Base-by-base conservation (phyloP, 192 early-diverging fungal genomes). In the Coemansia sp. region DNA sequence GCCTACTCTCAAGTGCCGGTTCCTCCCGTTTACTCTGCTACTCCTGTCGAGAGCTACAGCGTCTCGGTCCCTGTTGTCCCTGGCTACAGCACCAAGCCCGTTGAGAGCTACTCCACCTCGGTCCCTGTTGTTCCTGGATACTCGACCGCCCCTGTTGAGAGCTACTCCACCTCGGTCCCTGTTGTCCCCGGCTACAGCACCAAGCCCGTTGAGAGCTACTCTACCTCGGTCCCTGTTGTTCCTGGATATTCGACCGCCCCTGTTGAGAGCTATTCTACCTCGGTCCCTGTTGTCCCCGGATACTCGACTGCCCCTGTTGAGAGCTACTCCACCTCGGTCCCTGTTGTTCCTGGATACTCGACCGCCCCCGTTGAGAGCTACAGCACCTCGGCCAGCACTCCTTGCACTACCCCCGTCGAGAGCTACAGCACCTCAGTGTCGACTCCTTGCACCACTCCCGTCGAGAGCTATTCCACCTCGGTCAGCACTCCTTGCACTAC, bases 1-100 rank as follows among this genome's bases (percentile, higher is more conserved):
- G 44, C 0, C 7, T 53, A 65, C 63, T 46, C 46, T 44, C n/a
- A 14, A 8, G 43, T 41, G 42, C 54, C 63, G 34, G n/a, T 57
- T 24, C 63, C 63, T 53, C 39, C 56, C 8, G 46, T 43, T 37
- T 65, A 61, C 53, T n/a, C n/a, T n/a, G n/a, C n/a, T n/a, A n/a
- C n/a, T n/a, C n/a, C n/a, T n/a, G n/a, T n/a, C n/a, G n/a, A n/a
- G 19, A 27, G 26, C 2, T 32, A 32, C 29, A 32, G 29, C 29
- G 29, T 7, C 29, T 32, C 29, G 2, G 7, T 32, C 7, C 29
- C 29, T 32, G 38, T 29, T 26, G 32, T 38, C 56, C 57, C 64
- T 11, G 64, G 27, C 54, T 65, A 41, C 55, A 37, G 36, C 38
- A 42, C 64, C 8, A 14, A 46, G 12, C 22, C 46, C 24, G 46